Percentiles rank a stretch among this genome's conserved stretches.
Conservation (phyloP, 2,329 filamentous ascomycete species). For the Beauveria bassiana region DNA sequence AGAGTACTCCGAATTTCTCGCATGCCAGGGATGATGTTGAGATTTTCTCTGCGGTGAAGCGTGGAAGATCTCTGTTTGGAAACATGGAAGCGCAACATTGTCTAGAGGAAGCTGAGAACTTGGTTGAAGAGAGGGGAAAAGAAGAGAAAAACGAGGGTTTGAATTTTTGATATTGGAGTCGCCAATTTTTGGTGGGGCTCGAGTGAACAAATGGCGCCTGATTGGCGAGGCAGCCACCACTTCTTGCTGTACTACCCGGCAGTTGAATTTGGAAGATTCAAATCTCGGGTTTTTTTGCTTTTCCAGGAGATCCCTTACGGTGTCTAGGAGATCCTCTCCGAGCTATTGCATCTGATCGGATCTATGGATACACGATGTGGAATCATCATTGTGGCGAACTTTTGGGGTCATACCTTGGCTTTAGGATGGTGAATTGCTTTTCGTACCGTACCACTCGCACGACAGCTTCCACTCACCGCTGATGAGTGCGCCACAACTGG, state of each 20-base stretch:
- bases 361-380: too few species aligned
- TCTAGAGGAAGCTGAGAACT: constrained; percentile 13
- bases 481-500: too few species aligned
- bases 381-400: too few species aligned
- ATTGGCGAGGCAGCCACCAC: not conserved
- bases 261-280: not conserved
- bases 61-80: constrained; percentile 13
- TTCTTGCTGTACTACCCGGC: not conserved
- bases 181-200: constrained; percentile 4
- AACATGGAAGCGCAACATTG: constrained; percentile 18
- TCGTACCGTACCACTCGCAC: too few species aligned
- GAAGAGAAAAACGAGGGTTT: not conserved
- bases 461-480: too few species aligned
- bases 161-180: constrained; percentile 11
- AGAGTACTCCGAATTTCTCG: constrained; percentile 76
- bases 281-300: not conserved
- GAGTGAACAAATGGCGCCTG: not conserved
- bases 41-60: constrained; percentile 1
- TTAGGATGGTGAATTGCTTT: too few species aligned
- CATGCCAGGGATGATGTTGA: constrained; percentile 7
- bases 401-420: too few species aligned
- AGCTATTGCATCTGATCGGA: too few species aligned
- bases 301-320: too few species aligned
- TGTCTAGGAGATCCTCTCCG: too few species aligned
- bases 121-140: constrained; percentile 14